A percentile compares a stretch with the other conserved stretches of the same genome.
Evolutionary conservation across 352 stramenopile genomes (phyloP).

Genomic region (Phytophthora aleatoria): DNA sequence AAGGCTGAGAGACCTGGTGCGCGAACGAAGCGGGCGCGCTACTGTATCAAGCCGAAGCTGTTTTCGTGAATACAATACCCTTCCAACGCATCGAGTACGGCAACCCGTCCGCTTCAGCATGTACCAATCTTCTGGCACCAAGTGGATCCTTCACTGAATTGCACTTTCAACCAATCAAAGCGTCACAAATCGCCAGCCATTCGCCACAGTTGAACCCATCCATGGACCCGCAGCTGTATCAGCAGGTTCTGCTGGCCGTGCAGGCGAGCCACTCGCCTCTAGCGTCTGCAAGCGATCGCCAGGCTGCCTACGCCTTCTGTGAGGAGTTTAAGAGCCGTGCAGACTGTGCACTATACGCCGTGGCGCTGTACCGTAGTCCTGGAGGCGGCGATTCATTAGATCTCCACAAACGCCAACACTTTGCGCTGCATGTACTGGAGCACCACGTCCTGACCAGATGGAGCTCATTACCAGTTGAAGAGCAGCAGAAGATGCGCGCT

Average conservation of each 20-base stretch:
- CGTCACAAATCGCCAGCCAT: conserved; percentile 12
- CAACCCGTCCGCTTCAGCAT: background rate
- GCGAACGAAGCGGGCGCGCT: too few species aligned
- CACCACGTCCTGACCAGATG: conserved; percentile 69
- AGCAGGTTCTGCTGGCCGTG: conserved; percentile 75
- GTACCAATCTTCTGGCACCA: background rate
- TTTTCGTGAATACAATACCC: too few species aligned
- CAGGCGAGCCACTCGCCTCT: conserved; percentile 73
- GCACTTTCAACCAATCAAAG: conserved; percentile 6
- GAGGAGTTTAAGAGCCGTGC: conserved; percentile 73
- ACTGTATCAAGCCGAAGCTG: too few species aligned
- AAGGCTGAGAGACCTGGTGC: too few species aligned
- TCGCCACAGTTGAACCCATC: conserved; percentile 1
- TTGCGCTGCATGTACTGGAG: conserved; percentile 80
- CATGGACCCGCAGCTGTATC: conserved; percentile 77
- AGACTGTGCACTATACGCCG: conserved; percentile 75
- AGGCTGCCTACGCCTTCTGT: conserved; percentile 72
- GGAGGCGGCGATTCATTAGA: conserved; percentile 37
- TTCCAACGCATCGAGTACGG: too few species aligned
- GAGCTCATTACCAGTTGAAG: conserved; percentile 43
- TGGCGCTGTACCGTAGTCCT: conserved; percentile 74
- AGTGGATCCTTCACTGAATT: background rate
- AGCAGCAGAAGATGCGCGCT: conserved; percentile 52
- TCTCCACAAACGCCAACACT: conserved; percentile 67
- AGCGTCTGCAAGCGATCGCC: conserved; percentile 46